Evolutionary conservation across 2,329 filamentous ascomycete genomes (phyloP), one percentile per base, ranked within the genome.

Genomic region (Fusarium nanum): DNA sequence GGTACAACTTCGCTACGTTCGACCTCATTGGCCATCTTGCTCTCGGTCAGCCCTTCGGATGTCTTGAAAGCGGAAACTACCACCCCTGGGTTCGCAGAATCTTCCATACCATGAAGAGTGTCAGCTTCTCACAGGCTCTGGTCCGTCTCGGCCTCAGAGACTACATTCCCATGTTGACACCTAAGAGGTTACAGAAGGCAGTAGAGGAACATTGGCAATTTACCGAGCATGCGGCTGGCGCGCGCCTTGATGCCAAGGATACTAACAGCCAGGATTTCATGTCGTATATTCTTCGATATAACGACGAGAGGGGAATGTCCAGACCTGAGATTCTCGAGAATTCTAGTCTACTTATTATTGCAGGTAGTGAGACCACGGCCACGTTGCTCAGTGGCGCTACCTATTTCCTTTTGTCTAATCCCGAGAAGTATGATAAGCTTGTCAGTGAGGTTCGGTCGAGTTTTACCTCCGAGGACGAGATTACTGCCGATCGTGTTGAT

Each of bases 1-100:
- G 61, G 61, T 64, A 37, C 3, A 64, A 64, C 25, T 64, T 64
- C 5, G 59, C 61, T 1, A 57, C 61, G 0, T 64, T 64, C 2
- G 61, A 64, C 6, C 7, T 64, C 2, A 64, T 64, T 3, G 59
- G 50, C 0, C 44, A 64, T 18, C 59, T 64, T 7, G 47, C 61
- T 3, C 18, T 64, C 2, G 61, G 59, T 2, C 59, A 64, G 2
- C 50, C 61, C 2, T 64, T 64, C 1, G 59, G 59, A 2, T 64
- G 61, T 7, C 59, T 64, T 0, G 61, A 64, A 18, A 49, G 13
- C 2, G 59, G 61, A 14, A 25, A 23, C 1, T 64, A 64, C 13
- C 61, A 64, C 9, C 61, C 61, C 3, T 64, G 59, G 61, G n/a
- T 64, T 4, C 32, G 5, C 3, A n/a, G 6, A 4, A 18, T 64